These are phyloP conservation scores for Cystobasidium tubakii DNA, from an alignment of 768 basidiomycete genomes.

Conservation along the genomic window DNA sequence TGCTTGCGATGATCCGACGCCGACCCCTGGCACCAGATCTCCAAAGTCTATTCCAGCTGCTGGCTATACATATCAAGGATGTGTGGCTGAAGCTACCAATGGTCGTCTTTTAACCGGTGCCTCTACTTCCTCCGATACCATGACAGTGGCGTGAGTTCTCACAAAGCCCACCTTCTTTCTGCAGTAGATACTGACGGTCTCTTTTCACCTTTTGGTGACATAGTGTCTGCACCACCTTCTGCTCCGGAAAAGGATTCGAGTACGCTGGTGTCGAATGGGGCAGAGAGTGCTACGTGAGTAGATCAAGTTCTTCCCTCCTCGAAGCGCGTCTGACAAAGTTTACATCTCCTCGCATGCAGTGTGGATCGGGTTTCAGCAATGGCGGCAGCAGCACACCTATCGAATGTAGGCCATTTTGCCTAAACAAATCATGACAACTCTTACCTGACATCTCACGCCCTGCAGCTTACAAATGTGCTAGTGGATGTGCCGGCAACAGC, in stretches of 20 bases:
- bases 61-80: conserved; percentile 13
- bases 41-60: neutral
- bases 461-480: neutral
- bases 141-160: conserved; percentile 25
- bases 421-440: neutral
- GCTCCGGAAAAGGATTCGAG: neutral
- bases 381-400: conserved; percentile 10
- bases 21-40: neutral
- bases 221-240: conserved; percentile 28
- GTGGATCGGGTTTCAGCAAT: conserved; percentile 21
- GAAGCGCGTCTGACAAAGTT: neutral
- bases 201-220: neutral
- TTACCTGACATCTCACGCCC: neutral
- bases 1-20: neutral
- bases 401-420: neutral
- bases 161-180: no score
- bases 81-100: conserved; percentile 25
- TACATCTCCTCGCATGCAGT: neutral
- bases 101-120: conserved; percentile 16
- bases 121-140: neutral
- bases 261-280: conserved; percentile 19
- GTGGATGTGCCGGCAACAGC: conserved; percentile 4
- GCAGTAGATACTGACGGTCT: neutral
- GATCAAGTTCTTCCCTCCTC: neutral
- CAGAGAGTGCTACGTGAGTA: conserved; percentile 29